These are phyloP conservation scores for Tricholoma bakamatsutake DNA, from an alignment of 768 basidiomycete species.

Conservation along the genomic window DNA sequence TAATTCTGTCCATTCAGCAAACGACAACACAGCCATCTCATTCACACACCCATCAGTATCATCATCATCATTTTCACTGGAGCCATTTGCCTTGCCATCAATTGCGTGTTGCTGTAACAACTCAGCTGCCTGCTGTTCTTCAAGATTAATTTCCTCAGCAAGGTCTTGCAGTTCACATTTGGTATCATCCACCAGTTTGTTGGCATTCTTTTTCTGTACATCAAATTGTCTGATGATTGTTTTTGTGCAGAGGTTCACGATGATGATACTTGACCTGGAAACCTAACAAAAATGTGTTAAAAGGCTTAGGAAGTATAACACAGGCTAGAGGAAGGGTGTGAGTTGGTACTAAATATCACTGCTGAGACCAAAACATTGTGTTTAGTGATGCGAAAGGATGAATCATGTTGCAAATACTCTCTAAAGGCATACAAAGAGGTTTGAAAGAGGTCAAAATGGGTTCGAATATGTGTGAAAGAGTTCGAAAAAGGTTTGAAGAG, in stretches of 20 bases:
- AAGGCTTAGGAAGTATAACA: too few relatives aligned
- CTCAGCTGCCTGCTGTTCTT: background rate
- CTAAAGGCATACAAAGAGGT: too few relatives aligned
- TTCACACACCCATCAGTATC: conserved; percentile 4
- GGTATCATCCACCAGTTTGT: background rate
- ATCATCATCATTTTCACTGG: background rate
- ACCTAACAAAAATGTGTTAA: too few relatives aligned
- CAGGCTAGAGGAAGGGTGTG: too few relatives aligned
- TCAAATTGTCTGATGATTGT: conserved; percentile 25
- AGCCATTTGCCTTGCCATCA: background rate
- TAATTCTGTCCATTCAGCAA: background rate
- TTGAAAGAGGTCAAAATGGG: too few relatives aligned
- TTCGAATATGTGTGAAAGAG: too few relatives aligned
- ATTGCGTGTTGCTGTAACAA: background rate
- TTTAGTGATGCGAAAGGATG: too few relatives aligned
- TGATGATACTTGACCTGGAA: too few relatives aligned
- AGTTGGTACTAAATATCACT: too few relatives aligned
- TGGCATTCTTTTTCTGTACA: conserved; percentile 5
- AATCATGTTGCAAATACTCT: too few relatives aligned
- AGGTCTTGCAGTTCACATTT: conserved; percentile 1
- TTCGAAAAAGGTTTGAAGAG: too few relatives aligned
- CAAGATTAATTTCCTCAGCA: background rate
- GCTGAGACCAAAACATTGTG: too few relatives aligned
- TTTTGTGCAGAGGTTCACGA: conserved; percentile 15
- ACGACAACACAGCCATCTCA: background rate